These are phyloP conservation scores for Parmelia sp. DNA, from an alignment of 495 filamentous ascomycete genomes.

Conservation along the genomic window DNA sequence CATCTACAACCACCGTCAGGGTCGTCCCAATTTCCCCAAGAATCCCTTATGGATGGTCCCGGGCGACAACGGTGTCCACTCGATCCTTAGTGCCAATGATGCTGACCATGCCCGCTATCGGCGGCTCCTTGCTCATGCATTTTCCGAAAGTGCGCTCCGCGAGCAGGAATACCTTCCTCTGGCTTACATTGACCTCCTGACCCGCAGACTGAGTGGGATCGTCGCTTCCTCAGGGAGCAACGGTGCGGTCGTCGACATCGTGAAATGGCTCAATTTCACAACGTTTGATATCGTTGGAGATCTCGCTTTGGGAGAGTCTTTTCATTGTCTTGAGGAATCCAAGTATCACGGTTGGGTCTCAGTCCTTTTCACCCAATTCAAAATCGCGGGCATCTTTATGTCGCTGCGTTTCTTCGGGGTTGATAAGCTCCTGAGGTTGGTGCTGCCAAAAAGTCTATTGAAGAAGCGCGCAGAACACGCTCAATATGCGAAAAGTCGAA, in stretches of 20 bases:
- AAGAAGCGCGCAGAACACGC: slow-evolving; percentile 20
- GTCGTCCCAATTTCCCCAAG: background rate
- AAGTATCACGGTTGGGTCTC: slow-evolving; percentile 42
- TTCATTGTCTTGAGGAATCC: slow-evolving; percentile 42
- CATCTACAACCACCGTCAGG: slow-evolving; percentile 28
- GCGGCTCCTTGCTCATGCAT: slow-evolving; percentile 42
- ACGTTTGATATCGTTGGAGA: slow-evolving; percentile 57
- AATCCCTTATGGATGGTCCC: background rate
- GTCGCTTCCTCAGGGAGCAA: background rate
- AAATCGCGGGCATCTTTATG: slow-evolving; percentile 1
- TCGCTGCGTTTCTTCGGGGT: slow-evolving; percentile 32
- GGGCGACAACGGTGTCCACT: background rate
- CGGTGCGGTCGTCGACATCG: slow-evolving; percentile 24
- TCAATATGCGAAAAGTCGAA: slow-evolving; percentile 13
- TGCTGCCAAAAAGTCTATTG: slow-evolving; percentile 33
- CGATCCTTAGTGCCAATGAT: slow-evolving; percentile 23
- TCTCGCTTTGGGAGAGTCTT: slow-evolving; percentile 47
- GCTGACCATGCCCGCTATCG: slow-evolving; percentile 37
- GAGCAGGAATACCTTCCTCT: slow-evolving; percentile 44
- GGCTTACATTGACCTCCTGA: slow-evolving; percentile 35
- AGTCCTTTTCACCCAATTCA: slow-evolving; percentile 25
- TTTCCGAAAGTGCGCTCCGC: slow-evolving; percentile 36
- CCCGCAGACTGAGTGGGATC: background rate
- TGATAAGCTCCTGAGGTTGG: slow-evolving; percentile 7
- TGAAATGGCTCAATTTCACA: slow-evolving; percentile 43